Evolutionary conservation across 1,139 yeast genomes (phyloP), one percentile per base, ranked within the genome.

Genomic region (Pichia kudriavzevii): DNA sequence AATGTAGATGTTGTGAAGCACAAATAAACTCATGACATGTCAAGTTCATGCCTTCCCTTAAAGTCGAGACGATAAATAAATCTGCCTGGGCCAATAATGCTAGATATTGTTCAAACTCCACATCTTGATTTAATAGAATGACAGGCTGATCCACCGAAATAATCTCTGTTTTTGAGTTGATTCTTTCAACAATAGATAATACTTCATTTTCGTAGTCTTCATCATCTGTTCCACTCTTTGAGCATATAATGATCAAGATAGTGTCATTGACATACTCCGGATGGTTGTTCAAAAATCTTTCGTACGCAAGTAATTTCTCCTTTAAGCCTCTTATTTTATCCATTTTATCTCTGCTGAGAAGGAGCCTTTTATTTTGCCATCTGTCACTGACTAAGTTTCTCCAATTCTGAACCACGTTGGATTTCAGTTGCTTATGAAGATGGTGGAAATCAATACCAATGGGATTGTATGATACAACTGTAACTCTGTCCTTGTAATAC

Each of bases 11-110:
- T 20, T 68, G 64, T 4, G 94, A 75, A 18, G 95, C 85, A 38
- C 79, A 79, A 25, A 87, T 73, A 55, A 81, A 93, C 56, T 91
- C 98, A 53, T 93, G 98, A 50, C 96, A 87, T 0, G 98, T 87
- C 53, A 91, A 66, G 52, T 91, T 91, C 83, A 91, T 82, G 14
- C 98, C 98, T 58, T 93, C 99, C 54, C 98, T 76, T 69, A 91
- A 72, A 1, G 95, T 81, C 4, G 94, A 78, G 3, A 91, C 95
- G 23, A 83, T 77, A 56, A 91, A 91, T 2, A 75, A 67, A 47
- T 83, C 94, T 0, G 97, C 95, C 55, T 87, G 96, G 30, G 79
- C 66, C 37, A 83, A 72, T 38, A 91, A 62, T 0, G 95, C 97
- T 46, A 91, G 60, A 53, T 91, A 91, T 58, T 91, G 97, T 38